Evolutionary conservation across 352 stramenopile genomes (phyloP).

Genomic region (Elongisporangium prolatum): DNA sequence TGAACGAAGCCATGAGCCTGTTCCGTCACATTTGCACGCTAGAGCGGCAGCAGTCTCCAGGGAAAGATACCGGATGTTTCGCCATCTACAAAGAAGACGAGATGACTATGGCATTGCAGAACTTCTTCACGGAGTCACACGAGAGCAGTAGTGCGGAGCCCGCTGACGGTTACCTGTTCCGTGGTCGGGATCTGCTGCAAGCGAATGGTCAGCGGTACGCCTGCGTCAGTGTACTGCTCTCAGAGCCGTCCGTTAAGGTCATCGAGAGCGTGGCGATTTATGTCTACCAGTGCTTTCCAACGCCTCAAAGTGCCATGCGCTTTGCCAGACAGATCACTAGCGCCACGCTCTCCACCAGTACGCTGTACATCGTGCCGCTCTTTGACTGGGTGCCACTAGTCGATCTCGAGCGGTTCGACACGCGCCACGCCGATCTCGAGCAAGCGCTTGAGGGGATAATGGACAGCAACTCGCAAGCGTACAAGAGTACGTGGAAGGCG

Average conservation of each 20-base stretch:
- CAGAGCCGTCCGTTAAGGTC: constrained; percentile 13
- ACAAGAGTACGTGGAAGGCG: constrained; percentile 60
- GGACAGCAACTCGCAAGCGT: constrained; percentile 13
- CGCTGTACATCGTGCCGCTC: constrained; percentile 65
- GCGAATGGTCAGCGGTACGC: constrained; percentile 70
- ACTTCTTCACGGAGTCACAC: constrained; percentile 28
- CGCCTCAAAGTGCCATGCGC: constrained; percentile 66
- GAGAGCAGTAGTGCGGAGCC: not conserved
- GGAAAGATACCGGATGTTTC: constrained; percentile 48
- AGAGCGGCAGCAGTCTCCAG: constrained; percentile 24
- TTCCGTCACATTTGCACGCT: constrained; percentile 64
- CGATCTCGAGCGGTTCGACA: constrained; percentile 72
- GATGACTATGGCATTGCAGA: constrained; percentile 75
- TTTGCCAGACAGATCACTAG: constrained; percentile 56
- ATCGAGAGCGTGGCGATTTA: constrained; percentile 59
- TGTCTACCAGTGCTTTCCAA: constrained; percentile 81
- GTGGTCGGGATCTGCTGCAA: constrained; percentile 36
- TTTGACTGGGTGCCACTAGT: constrained; percentile 73
- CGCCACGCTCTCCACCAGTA: constrained; percentile 34
- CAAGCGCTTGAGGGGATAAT: constrained; percentile 54
- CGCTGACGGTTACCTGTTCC: constrained; percentile 29
- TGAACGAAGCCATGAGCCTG: constrained; percentile 54
- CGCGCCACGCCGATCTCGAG: constrained; percentile 51
- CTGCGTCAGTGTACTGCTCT: constrained; percentile 50
- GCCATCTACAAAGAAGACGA: constrained; percentile 81